These are phyloP conservation scores for Claviceps citrina DNA, from an alignment of 2,329 filamentous ascomycete genomes.

Conservation along the genomic window DNA sequence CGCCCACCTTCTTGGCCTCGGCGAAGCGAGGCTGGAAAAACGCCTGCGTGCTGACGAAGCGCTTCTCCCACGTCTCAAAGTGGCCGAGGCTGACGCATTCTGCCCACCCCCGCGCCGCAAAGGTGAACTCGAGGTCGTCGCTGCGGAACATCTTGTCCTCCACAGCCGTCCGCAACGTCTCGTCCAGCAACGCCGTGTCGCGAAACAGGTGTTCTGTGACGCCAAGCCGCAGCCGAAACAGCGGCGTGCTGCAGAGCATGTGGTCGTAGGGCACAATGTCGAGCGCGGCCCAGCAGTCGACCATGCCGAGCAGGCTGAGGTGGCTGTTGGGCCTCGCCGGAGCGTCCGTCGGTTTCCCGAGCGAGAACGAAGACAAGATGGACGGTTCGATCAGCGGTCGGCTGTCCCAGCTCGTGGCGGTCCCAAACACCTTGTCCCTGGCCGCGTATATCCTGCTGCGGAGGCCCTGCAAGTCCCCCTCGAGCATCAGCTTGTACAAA, in stretches of 20 bases:
- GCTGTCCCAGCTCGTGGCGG: constrained; percentile 42
- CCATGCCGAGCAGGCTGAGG: constrained; percentile 83
- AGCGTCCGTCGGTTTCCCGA: constrained; percentile 51
- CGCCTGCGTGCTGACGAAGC: constrained; percentile 75
- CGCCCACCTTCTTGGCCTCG: constrained; percentile 75
- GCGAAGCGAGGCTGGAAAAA: constrained; percentile 87
- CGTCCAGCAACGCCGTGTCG: constrained; percentile 63
- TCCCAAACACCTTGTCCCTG: constrained; percentile 62
- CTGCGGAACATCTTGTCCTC: constrained; percentile 84
- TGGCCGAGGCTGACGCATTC: constrained; percentile 83
- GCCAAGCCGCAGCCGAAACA: constrained; percentile 91
- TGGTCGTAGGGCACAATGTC: constrained; percentile 95
- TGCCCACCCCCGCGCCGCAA: constrained; percentile 90
- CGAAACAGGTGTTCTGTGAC: constrained; percentile 96
- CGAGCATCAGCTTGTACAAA: constrained; percentile 92
- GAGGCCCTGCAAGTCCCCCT: constrained; percentile 62
- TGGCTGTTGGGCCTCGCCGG: constrained; percentile 71
- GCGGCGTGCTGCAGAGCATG: constrained; percentile 97
- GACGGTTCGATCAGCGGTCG: constrained; percentile 64
- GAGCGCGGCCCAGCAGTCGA: constrained; percentile 93
- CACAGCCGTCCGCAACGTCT: constrained; percentile 71
- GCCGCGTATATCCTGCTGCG: constrained; percentile 50
- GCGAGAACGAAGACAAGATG: constrained; percentile 74
- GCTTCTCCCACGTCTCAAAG: constrained; percentile 82
- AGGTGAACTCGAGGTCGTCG: constrained; percentile 94